Base-by-base conservation (phyloP, 2,329 filamentous ascomycete genomes). In the Harringtonia lauricola region DNA sequence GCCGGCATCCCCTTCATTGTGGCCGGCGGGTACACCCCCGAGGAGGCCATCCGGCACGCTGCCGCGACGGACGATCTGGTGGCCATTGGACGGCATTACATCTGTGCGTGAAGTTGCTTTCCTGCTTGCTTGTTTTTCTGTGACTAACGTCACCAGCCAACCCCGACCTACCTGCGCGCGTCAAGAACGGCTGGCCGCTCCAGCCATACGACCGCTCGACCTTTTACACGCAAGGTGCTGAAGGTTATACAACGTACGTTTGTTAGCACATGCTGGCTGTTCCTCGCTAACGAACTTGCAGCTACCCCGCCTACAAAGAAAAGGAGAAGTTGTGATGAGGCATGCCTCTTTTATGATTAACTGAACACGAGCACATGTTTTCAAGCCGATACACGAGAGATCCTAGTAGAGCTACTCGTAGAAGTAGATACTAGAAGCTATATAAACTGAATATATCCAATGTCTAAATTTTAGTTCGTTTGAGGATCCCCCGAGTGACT, bases 121-220 rank as follows among this genome's bases (percentile, higher is more conserved):
- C 13, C 13, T 35, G 9, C n/a, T 36, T 6, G 31, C 31, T 15
- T 13, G 13, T 33, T 13, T 15, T 13, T 15, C 33, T 18, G 6
- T 18, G 15, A 35, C n/a, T 18, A 33, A 17, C 15, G 13, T 33
- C 13, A 5, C 7, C 33, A 35, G 36, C 65, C 8, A 70, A 65
- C 42, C 67, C 96, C 45, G 36, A 70, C 43, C 47, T 70, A 46
- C 54, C 59, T 2, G 67, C 63, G 50, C 55, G 62, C 34, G 41
- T 68, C 15, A 50, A 59, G 48, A 49, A 63, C 34, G 57, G 58
- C 0, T 51, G 69, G 17, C 49, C 53, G 17, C 44, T 68, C 17
- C 55, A 51, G 30, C 46, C 49, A 9, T 66, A 65, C 44, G 46
- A 67, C 33, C 51, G 61, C 13, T 47, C 51, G 3, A 58, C 54